Evolutionary conservation across 306 rosid genomes (phyloP), one percentile per base, ranked within the genome.

Genomic region (Inga oerstediana): DNA sequence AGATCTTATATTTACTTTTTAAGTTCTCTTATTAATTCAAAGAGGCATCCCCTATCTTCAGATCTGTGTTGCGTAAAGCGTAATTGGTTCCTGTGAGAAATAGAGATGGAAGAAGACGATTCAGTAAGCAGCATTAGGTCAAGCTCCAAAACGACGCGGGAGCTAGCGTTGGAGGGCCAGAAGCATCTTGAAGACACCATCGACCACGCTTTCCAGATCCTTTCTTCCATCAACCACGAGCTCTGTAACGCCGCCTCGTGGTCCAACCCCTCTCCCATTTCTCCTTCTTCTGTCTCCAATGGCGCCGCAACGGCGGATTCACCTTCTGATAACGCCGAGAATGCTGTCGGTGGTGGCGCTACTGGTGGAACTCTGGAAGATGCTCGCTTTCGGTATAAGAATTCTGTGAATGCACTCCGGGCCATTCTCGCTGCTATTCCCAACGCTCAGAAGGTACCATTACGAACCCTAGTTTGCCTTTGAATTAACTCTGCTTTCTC

Each of bases 221-320:
- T 97, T 66, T 89, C 91, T 79, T 94, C 98, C 80, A 94, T 97
- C 98, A 97, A 97, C 82, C 97, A 97, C 82, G 98, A 92, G 82
- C 98, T 97, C 77, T 91, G 98, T 85, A 94, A 94, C 83, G 97
- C 98, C n/a, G 56, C 89, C 11, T 84, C 92, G 46, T 97, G 99
- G 97, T 86, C 94, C 77, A 88, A 95, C 43, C 43, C 94, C 79
- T 78, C 89, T 59, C 48, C 88, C 39, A 51, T 89, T 7, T 27
- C 90, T 44, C 62, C 43, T 11, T 45, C 85, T 10, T 2, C 88
- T 1, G 69, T 64, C 22, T 58, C 87, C 19, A 72, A 82, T 15
- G 58, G 90, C 44, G 81, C 80, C 80, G 74, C 62, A 4, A 83
- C 45, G 24, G 92, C 87, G 4, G 98, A 94, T 9, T 85, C 97